Conservation (phyloP, 768 basidiomycete genomes). For the Russula compacta region DNA sequence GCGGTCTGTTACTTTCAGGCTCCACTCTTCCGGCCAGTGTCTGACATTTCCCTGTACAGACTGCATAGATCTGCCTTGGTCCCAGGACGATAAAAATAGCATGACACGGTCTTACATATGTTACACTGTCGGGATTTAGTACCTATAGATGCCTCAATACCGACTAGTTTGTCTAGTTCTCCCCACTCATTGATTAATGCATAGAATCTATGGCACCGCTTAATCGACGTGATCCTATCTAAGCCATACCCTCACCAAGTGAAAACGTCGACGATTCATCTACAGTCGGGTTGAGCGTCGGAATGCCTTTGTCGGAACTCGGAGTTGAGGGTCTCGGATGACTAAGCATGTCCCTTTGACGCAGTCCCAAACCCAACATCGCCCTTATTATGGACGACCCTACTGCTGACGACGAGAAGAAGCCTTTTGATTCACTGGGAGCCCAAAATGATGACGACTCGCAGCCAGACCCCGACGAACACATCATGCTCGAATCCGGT, state of each 20-base stretch:
- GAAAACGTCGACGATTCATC: too few relatives aligned
- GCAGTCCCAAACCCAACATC: neutral
- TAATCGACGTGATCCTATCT: too few relatives aligned
- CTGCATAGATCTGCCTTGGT: constrained; percentile 22
- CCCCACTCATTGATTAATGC: constrained; percentile 10
- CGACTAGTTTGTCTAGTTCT: neutral
- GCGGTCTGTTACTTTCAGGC: constrained; percentile 37
- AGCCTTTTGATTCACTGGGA: constrained; percentile 53
- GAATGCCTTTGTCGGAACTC: neutral
- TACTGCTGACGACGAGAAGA: constrained; percentile 54
- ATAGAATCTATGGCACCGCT: neutral
- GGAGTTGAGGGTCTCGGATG: neutral
- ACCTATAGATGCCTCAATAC: constrained; percentile 27
- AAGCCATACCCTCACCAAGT: neutral
- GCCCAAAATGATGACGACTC: constrained; percentile 45
- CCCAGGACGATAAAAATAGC: constrained; percentile 15
- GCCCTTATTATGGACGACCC: constrained; percentile 21
- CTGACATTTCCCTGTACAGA: constrained; percentile 12
- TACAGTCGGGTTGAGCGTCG: too few relatives aligned
- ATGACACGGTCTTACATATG: constrained; percentile 18
- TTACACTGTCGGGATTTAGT: constrained; percentile 27
- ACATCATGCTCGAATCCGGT: constrained; percentile 68
- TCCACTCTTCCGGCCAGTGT: neutral
- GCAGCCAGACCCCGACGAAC: constrained; percentile 74
- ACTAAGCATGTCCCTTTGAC: neutral